Conservation (phyloP, 768 basidiomycete species). For the Boletus huronensis region DNA sequence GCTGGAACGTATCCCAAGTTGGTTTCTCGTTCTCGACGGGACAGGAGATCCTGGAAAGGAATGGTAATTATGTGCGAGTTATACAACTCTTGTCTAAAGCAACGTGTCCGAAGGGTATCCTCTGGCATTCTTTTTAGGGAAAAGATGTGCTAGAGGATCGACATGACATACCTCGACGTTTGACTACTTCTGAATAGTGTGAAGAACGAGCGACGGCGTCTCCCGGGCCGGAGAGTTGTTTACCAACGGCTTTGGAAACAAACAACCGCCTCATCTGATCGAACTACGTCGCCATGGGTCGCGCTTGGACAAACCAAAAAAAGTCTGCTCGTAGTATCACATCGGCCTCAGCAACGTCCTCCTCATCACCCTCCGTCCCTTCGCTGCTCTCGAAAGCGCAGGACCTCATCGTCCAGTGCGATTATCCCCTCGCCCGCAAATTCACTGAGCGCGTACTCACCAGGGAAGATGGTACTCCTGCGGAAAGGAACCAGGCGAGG, state of each 20-base stretch:
- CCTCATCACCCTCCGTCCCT: constrained; percentile 41
- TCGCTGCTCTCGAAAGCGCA: constrained; percentile 75
- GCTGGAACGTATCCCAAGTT: no score
- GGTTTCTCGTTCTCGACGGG: no score
- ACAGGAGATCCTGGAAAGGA: no score
- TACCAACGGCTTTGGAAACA: constrained; percentile 14
- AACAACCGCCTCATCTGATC: constrained; percentile 16
- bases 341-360: constrained; percentile 12
- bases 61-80: no score
- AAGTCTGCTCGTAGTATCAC: constrained; percentile 12
- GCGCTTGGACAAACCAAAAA: constrained; percentile 46
- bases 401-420: constrained; percentile 76
- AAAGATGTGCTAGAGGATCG: no score
- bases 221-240: constrained; percentile 4
- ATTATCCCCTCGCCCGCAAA: constrained; percentile 74
- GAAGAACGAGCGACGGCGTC: not conserved
- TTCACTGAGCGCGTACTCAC: constrained; percentile 70
- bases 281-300: constrained; percentile 43
- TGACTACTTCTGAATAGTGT: not conserved
- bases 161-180: not conserved
- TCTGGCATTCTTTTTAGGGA: no score
- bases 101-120: no score
- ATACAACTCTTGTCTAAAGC: no score
- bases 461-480: constrained; percentile 39
- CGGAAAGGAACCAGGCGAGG: constrained; percentile 61